Evolutionary conservation across 371 early-diverging fungal genomes (phyloP), one percentile per base, ranked within the genome.

Genomic region (Umbelopsis sp.): DNA sequence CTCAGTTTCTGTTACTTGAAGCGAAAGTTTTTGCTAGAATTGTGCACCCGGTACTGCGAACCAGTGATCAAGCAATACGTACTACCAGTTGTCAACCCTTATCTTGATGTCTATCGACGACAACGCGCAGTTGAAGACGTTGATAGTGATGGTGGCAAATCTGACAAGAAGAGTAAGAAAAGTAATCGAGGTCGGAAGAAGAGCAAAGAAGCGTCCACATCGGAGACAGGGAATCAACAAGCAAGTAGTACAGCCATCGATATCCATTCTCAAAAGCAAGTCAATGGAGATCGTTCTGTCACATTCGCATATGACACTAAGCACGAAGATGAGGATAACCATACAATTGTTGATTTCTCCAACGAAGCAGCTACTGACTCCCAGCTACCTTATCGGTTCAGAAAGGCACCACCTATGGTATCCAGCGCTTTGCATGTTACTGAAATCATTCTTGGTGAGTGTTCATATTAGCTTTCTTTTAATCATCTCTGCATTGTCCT

Each of bases 361-460:
- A 35, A 57, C 16, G 4, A 29, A 16, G 6, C 35, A 18, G 8
- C 35, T 4, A 29, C 57, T 2, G 16, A 41, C 1, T 16, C 48
- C 48, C 8, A 16, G 48, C 3, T 16, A 1, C 18, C 6, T 20
- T 10, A 6, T 16, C 3, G 48, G 20, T 48, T 7, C 20, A 48
- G 14, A 48, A 48, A 12, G 16, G 1, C 37, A 14, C 0, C 35
- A 14, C 57, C 57, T 44, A 70, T 73, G 2, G 75, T 73, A 44
- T 71, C 79, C 8, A 70, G 66, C 32, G 79, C 81, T 0, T 72
- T 86, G 7, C 70, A 70, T 20, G 51, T 86, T 41, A 77, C 86
- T 6, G 81, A 82, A 9, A 68, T 69, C 4, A 76, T 86, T 8
- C 70, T 86, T 44, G 84, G 83, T 79, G 75, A 65, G 64, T 9